Base-by-base conservation (phyloP, 23 red algal genomes). In the Gracilariopsis chorda region DNA sequence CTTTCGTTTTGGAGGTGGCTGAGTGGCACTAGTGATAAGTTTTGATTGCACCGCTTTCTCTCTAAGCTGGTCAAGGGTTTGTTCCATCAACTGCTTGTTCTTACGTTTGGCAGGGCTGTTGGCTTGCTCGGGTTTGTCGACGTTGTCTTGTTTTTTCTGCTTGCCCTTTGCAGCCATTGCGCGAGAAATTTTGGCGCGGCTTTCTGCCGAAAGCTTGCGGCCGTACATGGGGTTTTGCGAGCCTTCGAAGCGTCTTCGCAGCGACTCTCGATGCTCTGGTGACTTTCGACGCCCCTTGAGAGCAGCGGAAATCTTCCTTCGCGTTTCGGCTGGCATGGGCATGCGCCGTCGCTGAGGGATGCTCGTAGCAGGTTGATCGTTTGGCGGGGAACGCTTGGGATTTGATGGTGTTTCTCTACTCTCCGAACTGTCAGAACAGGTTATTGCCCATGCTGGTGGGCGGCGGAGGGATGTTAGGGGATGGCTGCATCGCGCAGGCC, bases 211-310 rank as follows among this genome's bases (percentile, higher is more conserved):
- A 44, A 75, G 67, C 52, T 77, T 75, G 2, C 86, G 86, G 40
- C 86, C 86, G 60, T 77, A 90, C 86, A 90, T 90, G 6, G 86
- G 86, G 44, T 90, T 90, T 16, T 64, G 39, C 6, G 67, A 29
- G 7, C 86, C 86, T 23, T 53, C 60, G 60, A 90, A 90, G 13
- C 86, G 67, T 47, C 49, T 37, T 39, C 86, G 51, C 6, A 90
- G 70, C 12, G 51, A 64, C 32, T 75, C 86, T 2, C 86, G 86
- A 40, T 90, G 86, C 52, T 60, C 86, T 2, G 51, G 37, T 4
- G 67, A 77, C 37, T 78, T 77, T 49, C 52, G 67, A 36, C 86
- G 68, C 32, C 86, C 86, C 70, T 78, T 77, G 21, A 90, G 48
- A 9, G 86, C 86, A 58, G 69, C 86, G 34, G 70, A 77, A 23